phyloP scores from a whole-genome alignment of 2,329 filamentous ascomycete species.

The Colletotrichum brevisporum region DNA sequence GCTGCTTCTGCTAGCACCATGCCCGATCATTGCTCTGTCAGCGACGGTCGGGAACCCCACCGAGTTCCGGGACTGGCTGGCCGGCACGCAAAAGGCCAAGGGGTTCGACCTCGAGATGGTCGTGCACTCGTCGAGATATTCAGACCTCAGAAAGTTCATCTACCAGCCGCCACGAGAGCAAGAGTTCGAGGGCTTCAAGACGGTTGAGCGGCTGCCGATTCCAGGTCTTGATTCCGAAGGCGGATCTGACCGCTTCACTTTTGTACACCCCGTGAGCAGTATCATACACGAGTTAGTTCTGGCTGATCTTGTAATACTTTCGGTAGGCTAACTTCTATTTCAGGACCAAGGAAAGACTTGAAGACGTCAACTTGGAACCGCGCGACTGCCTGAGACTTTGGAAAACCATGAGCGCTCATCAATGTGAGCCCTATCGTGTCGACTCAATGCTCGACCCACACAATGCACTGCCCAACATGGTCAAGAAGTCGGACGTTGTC shows the following conservation, averaged over 20 bases:
- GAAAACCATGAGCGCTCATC: constrained; percentile 72
- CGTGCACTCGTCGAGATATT: constrained; percentile 78
- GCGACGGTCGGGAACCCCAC: constrained; percentile 84
- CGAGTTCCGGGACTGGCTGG: constrained; percentile 79
- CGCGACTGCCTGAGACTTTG: constrained; percentile 79
- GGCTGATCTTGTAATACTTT: not conserved
- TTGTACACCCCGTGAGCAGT: constrained; percentile 77
- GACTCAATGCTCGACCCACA: constrained; percentile 74
- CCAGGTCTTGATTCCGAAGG: constrained; percentile 60
- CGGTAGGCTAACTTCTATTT: not conserved
- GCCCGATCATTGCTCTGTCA: constrained; percentile 83
- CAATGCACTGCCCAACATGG: constrained; percentile 63
- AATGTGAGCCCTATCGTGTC: constrained; percentile 66
- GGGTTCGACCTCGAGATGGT: constrained; percentile 78
- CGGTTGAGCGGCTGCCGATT: constrained; percentile 56
- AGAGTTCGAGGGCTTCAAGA: constrained; percentile 66
- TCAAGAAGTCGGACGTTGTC: constrained; percentile 76
- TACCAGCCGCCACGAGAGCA: constrained; percentile 65
- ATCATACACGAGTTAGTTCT: constrained; percentile 67
- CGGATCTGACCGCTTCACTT: constrained; percentile 64
- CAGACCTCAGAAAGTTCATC: constrained; percentile 82
- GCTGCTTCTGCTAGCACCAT: constrained; percentile 79
- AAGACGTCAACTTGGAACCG: constrained; percentile 78
- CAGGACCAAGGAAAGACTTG: constrained; percentile 71
- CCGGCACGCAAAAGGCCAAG: constrained; percentile 72